Conservation (phyloP, 139 green algal genomes). For the Haematococcus sp. region DNA sequence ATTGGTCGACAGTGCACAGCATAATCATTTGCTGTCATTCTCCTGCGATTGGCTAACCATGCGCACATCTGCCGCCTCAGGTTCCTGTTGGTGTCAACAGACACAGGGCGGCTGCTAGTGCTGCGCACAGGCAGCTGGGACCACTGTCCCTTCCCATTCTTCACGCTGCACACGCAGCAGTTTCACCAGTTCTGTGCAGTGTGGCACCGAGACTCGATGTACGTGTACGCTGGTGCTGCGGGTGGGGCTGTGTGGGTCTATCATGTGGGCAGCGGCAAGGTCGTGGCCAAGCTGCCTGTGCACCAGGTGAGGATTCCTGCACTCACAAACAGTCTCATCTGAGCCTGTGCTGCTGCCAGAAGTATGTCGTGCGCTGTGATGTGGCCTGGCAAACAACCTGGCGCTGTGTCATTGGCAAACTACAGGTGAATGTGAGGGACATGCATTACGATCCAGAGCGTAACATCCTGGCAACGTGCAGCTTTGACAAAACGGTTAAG, state of each 20-base stretch:
- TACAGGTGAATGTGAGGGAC: conserved; percentile 45
- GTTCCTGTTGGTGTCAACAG: conserved; percentile 34
- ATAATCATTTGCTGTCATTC: too few species aligned
- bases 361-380: too few species aligned
- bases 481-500: conserved; percentile 59
- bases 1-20: too few species aligned
- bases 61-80: too few species aligned
- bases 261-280: conserved; percentile 48
- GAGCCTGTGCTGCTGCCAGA: too few species aligned
- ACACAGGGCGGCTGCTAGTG: conserved; percentile 55
- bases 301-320: conserved; percentile 32
- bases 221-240: conserved; percentile 19
- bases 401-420: neutral
- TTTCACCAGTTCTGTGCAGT: conserved; percentile 31
- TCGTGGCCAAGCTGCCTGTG: conserved; percentile 35
- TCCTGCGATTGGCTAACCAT: too few species aligned
- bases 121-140: conserved; percentile 26
- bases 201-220: conserved; percentile 29
- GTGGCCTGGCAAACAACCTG: too few species aligned
- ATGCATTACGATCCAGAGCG: conserved; percentile 38
- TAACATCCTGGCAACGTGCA: conserved; percentile 54
- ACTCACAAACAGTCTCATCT: too few species aligned
- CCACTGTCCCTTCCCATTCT: conserved; percentile 12
- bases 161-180: conserved; percentile 26
- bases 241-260: conserved; percentile 43